Evolutionary conservation across 805 yeast species (phyloP).

Genomic region (Candida maris): DNA sequence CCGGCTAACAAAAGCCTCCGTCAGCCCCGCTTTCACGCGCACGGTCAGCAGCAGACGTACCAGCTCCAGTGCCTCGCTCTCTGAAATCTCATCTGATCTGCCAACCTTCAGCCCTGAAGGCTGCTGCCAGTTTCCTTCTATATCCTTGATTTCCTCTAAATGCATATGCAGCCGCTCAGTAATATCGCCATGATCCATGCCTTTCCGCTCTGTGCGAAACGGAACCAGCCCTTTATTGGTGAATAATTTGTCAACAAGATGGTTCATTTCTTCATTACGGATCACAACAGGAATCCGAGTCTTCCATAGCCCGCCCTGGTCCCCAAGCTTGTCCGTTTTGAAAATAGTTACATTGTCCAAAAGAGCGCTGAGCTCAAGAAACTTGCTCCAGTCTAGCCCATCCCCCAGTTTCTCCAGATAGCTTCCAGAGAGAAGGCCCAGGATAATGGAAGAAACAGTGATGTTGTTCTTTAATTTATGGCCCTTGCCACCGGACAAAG

Average conservation of each 20-base stretch:
- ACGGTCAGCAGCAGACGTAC: constrained; percentile 14
- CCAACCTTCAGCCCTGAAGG: neutral
- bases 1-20: constrained; percentile 13
- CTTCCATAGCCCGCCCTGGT: neutral
- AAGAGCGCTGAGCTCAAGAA: constrained; percentile 3
- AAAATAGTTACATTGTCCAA: constrained; percentile 7
- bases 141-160: constrained; percentile 8
- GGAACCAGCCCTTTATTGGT: constrained; percentile 7
- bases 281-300: constrained; percentile 1
- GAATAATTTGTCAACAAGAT: constrained; percentile 8
- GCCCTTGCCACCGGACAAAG: neutral
- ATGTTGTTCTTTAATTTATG: neutral
- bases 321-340: constrained; percentile 3
- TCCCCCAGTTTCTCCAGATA: constrained; percentile 1
- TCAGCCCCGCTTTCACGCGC: constrained; percentile 17
- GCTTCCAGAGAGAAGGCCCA: constrained; percentile 5
- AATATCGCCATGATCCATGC: constrained; percentile 3
- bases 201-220: neutral
- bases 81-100: neutral
- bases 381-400: constrained; percentile 4
- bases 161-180: constrained; percentile 7
- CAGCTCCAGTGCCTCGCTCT: constrained; percentile 11
- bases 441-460: neutral
- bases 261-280: constrained; percentile 5
- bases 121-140: neutral